Percentiles rank a stretch among this genome's conserved stretches.
Conservation (phyloP, 2,329 filamentous ascomycete species). For the Xylariales sp. region DNA sequence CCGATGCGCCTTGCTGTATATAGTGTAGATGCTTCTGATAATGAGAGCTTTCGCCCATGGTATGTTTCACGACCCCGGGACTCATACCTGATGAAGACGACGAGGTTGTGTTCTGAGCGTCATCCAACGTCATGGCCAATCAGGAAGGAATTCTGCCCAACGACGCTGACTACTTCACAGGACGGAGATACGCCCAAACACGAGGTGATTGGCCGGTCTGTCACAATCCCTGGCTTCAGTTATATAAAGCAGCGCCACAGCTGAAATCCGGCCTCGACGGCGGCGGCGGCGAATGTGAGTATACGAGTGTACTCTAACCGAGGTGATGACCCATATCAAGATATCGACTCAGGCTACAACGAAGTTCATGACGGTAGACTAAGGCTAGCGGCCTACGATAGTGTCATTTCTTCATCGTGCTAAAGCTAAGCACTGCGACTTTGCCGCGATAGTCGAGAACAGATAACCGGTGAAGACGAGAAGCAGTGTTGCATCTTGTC, state of each 20-base stretch:
- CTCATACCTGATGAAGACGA: slow-evolving; percentile 16
- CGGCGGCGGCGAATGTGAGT: neutral
- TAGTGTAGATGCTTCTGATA: slow-evolving; percentile 18
- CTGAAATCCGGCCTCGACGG: slow-evolving; percentile 24
- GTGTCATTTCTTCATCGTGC: no score
- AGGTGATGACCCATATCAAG: slow-evolving; percentile 7
- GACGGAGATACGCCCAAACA: slow-evolving; percentile 15
- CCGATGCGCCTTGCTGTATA: slow-evolving; percentile 15
- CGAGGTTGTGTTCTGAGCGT: slow-evolving; percentile 19
- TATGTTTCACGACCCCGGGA: slow-evolving; percentile 23
- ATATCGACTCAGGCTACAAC: neutral
- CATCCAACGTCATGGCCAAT: slow-evolving; percentile 21
- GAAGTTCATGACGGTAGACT: slow-evolving; percentile 3
- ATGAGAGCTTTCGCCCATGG: slow-evolving; percentile 15
- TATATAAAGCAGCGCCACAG: slow-evolving; percentile 31
- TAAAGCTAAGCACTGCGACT: no score
- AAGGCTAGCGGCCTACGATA: no score
- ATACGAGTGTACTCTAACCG: slow-evolving; percentile 1
- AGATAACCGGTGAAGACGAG: neutral
- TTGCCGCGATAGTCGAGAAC: slow-evolving; percentile 10
- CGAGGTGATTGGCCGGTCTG: slow-evolving; percentile 25
- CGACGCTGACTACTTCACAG: slow-evolving; percentile 21
- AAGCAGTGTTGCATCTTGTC: slow-evolving; percentile 10
- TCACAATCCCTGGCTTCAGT: slow-evolving; percentile 20
- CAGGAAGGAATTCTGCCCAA: slow-evolving; percentile 15